phyloP scores from a whole-genome alignment of 768 basidiomycete species.

The Mycena galopus region DNA sequence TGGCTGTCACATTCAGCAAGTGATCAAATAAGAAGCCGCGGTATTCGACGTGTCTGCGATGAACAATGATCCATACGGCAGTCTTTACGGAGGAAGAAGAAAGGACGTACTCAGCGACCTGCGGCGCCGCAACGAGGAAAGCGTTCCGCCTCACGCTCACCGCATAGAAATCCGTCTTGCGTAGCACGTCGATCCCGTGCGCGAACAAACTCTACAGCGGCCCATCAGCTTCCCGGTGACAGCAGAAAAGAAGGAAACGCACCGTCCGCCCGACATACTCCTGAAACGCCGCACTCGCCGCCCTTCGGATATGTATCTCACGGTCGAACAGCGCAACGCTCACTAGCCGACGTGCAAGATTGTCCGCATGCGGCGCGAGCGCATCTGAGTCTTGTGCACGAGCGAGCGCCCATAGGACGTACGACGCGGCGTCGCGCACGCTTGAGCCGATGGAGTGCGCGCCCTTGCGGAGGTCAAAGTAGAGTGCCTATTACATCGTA shows the following conservation, averaged over 20 bases:
- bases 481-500: conserved; percentile 83
- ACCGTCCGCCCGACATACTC: conserved; percentile 97
- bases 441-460: conserved; percentile 94
- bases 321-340: conserved; percentile 90
- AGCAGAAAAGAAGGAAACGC: conserved; percentile 48
- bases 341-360: conserved; percentile 80
- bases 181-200: conserved; percentile 93
- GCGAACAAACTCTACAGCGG: conserved; percentile 91
- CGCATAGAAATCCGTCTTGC: conserved; percentile 95
- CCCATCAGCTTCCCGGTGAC: no score
- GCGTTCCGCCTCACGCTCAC: conserved; percentile 89
- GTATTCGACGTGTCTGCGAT: conserved; percentile 83
- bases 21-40: conserved; percentile 77
- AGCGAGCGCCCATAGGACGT: conserved; percentile 95
- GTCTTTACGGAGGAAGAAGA: conserved; percentile 16
- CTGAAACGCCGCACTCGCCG: conserved; percentile 97
- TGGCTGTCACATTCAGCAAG: conserved; percentile 76
- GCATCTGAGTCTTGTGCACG: conserved; percentile 74
- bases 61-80: background rate
- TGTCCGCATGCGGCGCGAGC: conserved; percentile 70
- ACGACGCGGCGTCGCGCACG: conserved; percentile 94
- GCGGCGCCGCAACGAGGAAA: conserved; percentile 86
- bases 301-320: conserved; percentile 93
- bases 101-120: conserved; percentile 85
- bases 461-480: conserved; percentile 92